Base-by-base conservation (phyloP, 345 rosid genomes). In the Boechera retrofracta region DNA sequence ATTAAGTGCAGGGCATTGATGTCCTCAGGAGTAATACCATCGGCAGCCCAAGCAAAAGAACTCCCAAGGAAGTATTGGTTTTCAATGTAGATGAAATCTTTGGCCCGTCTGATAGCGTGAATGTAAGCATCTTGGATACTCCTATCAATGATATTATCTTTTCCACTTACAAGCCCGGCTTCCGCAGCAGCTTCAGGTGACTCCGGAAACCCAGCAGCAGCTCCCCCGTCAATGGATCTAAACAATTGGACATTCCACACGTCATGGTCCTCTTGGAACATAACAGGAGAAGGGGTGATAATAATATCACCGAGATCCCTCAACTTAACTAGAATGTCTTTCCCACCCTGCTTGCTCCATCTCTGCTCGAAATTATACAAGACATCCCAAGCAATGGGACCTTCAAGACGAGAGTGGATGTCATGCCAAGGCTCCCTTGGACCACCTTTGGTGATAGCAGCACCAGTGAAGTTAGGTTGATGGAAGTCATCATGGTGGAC, bases 361-460 rank as follows among this genome's bases (percentile, higher is more conserved):
- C 99, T 85, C 83, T 93, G 99, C 81, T 95, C 99, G 67, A 95
- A 95, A 64, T 95, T 95, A 53, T 80, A 93, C 83, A 95, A 75
- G 29, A 95, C 99, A 57, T 95, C 99, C 99, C 99, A 95, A 38
- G 99, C 99, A 70, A 95, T 78, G 26, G 98, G 98, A 76, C 99
- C 99, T 85, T 95, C 99, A 24, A 95, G 96, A 57, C 94, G 88
- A 53, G 94, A 95, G 84, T 95, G 99, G 69, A 93, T 93, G 67
- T 93, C 99, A 57, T 95, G 99, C 99, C 99, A 95, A 10, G 99
- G 99, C 77, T 95, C 99, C 84, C 98, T 86, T 13, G 99, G 99
- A 68, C 99, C 99, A 36, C 99, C 99, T 80, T 96, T 96, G 70
- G 86, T 83, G 64, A 95, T 93, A 42, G 89, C 65, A 80, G 87